These are phyloP conservation scores for Debaryomyces coudertii DNA, from an alignment of 1,139 yeast genomes.

Conservation along the genomic window DNA sequence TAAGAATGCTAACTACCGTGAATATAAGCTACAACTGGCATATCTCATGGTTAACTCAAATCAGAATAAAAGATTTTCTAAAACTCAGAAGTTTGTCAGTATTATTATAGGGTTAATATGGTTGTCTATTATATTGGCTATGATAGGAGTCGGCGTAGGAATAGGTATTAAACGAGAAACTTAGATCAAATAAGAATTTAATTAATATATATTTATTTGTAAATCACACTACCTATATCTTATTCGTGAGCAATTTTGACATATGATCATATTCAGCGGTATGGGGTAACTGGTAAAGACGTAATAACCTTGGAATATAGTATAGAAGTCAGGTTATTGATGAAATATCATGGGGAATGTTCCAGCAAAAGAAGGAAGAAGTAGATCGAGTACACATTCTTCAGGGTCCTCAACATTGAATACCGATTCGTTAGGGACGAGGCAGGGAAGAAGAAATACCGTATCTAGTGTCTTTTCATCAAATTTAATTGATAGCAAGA, in stretches of 20 bases:
- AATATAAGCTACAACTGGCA: slow-evolving; percentile 18
- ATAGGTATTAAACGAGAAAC: slow-evolving; percentile 20
- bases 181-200: background rate
- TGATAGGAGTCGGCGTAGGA: slow-evolving; percentile 48
- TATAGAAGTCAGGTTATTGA: background rate
- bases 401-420: slow-evolving; percentile 14
- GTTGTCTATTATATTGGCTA: slow-evolving; percentile 37
- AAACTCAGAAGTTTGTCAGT: slow-evolving; percentile 37
- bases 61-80: slow-evolving; percentile 26
- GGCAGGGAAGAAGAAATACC: slow-evolving; percentile 23
- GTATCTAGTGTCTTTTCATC: slow-evolving; percentile 19
- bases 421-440: slow-evolving; percentile 12
- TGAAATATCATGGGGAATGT: slow-evolving; percentile 57
- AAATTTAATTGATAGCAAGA: slow-evolving; percentile 27
- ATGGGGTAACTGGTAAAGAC: background rate
- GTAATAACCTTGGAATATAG: background rate
- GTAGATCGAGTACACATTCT: slow-evolving; percentile 26
- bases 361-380: slow-evolving; percentile 55
- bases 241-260: slow-evolving; percentile 7
- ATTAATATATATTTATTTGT: background rate
- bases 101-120: slow-evolving; percentile 37
- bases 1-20: slow-evolving; percentile 17
- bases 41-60: slow-evolving; percentile 19
- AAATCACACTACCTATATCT: background rate
- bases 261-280: background rate